Evolutionary conservation across 495 filamentous ascomycete genomes (phyloP).

Genomic region (Xylaria castorea): DNA sequence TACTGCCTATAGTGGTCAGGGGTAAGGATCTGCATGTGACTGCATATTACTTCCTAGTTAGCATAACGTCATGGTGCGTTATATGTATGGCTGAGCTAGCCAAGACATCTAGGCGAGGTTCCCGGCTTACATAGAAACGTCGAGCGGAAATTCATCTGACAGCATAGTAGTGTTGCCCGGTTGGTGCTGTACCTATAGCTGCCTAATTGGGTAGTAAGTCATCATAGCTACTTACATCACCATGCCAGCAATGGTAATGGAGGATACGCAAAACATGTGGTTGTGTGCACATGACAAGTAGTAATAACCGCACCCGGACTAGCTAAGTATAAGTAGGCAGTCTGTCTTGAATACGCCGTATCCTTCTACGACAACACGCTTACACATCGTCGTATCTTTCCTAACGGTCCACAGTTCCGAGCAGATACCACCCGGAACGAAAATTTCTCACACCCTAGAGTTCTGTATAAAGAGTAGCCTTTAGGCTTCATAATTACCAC

Average conservation of each 20-base stretch:
- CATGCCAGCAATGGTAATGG: neutral
- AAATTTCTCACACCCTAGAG: too few species aligned
- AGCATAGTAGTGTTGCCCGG: neutral
- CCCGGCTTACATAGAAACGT: neutral
- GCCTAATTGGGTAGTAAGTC: neutral
- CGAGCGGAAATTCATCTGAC: neutral
- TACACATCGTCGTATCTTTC: neutral
- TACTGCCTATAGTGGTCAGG: neutral
- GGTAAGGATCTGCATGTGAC: slow-evolving; percentile 8
- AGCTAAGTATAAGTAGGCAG: neutral
- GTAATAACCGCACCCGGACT: neutral
- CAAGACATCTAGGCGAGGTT: neutral
- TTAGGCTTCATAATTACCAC: too few species aligned
- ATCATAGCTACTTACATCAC: neutral
- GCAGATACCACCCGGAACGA: too few species aligned
- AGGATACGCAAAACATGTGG: neutral
- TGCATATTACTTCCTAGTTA: neutral
- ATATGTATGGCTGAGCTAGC: neutral
- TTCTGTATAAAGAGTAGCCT: too few species aligned
- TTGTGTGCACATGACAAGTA: neutral
- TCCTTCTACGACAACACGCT: neutral
- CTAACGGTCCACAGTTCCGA: neutral
- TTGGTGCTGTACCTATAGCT: neutral
- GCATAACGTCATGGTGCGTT: neutral
- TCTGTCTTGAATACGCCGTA: slow-evolving; percentile 2